These are phyloP conservation scores for Oryza meridionalis DNA, from an alignment of 176 grass and related monocot genomes.

Conservation along the genomic window DNA sequence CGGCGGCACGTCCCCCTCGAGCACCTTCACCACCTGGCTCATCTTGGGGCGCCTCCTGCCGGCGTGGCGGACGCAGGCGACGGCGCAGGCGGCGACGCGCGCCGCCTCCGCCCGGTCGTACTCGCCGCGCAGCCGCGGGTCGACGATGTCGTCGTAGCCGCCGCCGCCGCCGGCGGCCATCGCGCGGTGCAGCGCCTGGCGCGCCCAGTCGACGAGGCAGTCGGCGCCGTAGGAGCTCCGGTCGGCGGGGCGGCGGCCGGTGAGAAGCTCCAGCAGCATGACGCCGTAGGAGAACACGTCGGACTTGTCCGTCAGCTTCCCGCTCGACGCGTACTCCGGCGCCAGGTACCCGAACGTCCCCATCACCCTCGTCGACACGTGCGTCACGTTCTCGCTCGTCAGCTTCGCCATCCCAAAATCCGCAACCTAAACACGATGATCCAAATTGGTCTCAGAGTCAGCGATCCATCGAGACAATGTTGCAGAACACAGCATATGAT, in stretches of 20 bases:
- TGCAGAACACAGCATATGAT: background rate
- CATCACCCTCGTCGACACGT: constrained; percentile 64
- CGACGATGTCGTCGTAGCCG: constrained; percentile 46
- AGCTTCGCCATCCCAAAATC: constrained; percentile 66
- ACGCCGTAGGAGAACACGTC: constrained; percentile 65
- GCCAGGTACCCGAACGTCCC: constrained; percentile 67
- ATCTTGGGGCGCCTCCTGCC: background rate
- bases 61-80: constrained; percentile 56
- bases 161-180: constrained; percentile 31
- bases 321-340: constrained; percentile 64
- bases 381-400: constrained; percentile 45
- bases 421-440: constrained; percentile 35
- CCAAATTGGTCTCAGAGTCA: too few relatives aligned
- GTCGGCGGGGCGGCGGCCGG: constrained; percentile 51
- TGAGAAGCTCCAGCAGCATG: constrained; percentile 63
- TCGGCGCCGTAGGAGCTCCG: constrained; percentile 49
- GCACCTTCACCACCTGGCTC: constrained; percentile 50
- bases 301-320: constrained; percentile 62
- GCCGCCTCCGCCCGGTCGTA: constrained; percentile 50
- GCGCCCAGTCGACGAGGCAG: constrained; percentile 64
- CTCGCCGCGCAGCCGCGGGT: constrained; percentile 48
- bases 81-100: constrained; percentile 53
- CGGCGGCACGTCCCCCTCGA: constrained; percentile 46
- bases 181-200: constrained; percentile 42
- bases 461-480: background rate